Percentiles rank a stretch among this genome's conserved stretches.
phyloP scores from a whole-genome alignment of 108 stramenopile genomes.

The Discostella pseudostelligera region DNA sequence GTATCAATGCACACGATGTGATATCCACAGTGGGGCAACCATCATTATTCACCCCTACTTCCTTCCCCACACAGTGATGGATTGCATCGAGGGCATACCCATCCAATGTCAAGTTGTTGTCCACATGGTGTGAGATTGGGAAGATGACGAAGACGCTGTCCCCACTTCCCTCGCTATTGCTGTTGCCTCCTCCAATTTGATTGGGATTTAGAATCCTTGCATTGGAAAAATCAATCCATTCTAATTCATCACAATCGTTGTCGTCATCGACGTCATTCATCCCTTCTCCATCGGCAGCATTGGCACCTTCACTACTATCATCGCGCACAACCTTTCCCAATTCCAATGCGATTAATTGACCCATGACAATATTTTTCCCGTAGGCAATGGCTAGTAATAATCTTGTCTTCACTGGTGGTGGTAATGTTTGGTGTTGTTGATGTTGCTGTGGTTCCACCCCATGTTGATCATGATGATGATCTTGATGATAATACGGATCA shows the following conservation, averaged over 20 bases:
- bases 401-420: slow-evolving; percentile 11
- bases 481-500: slow-evolving; percentile 16
- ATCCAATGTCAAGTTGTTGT: too few species aligned
- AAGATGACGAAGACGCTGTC: slow-evolving; percentile 19
- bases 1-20: slow-evolving; percentile 39
- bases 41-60: not conserved
- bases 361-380: slow-evolving; percentile 21
- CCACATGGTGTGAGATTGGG: not conserved
- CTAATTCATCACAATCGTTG: slow-evolving; percentile 7
- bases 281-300: slow-evolving; percentile 5
- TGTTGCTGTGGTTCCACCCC: not conserved
- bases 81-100: too few species aligned
- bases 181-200: too few species aligned
- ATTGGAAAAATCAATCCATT: slow-evolving; percentile 46
- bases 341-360: slow-evolving; percentile 41
- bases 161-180: not conserved
- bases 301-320: slow-evolving; percentile 1
- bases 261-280: not conserved
- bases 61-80: too few species aligned
- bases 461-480: not conserved
- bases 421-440: not conserved
- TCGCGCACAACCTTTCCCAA: slow-evolving; percentile 12
- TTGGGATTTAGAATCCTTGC: not conserved
- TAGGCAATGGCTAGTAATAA: slow-evolving; percentile 35
- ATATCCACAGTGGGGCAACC: slow-evolving; percentile 6